phyloP scores from a whole-genome alignment of 371 early-diverging fungal species.

The Saksenaea vasiformis region DNA sequence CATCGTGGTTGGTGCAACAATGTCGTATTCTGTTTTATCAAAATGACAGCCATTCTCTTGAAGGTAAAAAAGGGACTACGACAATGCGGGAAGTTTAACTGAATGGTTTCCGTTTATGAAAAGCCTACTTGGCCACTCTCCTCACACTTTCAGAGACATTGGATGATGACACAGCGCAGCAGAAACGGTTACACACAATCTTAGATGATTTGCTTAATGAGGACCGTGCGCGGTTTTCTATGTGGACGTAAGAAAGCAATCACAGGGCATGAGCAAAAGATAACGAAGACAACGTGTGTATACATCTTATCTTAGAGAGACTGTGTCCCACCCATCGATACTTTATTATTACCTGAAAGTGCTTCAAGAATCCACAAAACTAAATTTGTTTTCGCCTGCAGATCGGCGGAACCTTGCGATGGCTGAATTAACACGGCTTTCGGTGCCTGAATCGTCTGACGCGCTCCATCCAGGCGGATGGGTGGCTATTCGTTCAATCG shows the following conservation, averaged over 20 bases:
- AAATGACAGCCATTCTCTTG: not conserved
- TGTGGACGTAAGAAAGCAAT: not conserved
- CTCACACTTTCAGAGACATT: not conserved
- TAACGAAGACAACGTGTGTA: not conserved
- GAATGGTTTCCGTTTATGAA: not conserved
- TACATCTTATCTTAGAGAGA: not conserved
- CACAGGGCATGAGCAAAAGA: not conserved
- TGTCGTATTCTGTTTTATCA: not conserved
- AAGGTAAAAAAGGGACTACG: not conserved
- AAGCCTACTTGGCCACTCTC: not conserved
- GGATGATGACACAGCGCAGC: not conserved
- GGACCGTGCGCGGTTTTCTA: not conserved
- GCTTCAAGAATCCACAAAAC: not conserved
- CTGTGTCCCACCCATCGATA: not conserved
- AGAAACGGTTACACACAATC: not conserved
- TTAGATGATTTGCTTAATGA: not conserved
- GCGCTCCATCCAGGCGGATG: not conserved
- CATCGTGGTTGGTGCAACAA: not conserved
- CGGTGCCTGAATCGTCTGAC: not conserved
- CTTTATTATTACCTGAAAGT: not conserved
- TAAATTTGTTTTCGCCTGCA: not conserved
- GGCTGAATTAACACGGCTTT: not conserved
- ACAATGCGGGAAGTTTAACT: too few relatives aligned
- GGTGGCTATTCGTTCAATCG: not conserved
- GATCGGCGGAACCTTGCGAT: not conserved